Conservation (phyloP, 305 asterid genomes). For the Solanum chacoense region DNA sequence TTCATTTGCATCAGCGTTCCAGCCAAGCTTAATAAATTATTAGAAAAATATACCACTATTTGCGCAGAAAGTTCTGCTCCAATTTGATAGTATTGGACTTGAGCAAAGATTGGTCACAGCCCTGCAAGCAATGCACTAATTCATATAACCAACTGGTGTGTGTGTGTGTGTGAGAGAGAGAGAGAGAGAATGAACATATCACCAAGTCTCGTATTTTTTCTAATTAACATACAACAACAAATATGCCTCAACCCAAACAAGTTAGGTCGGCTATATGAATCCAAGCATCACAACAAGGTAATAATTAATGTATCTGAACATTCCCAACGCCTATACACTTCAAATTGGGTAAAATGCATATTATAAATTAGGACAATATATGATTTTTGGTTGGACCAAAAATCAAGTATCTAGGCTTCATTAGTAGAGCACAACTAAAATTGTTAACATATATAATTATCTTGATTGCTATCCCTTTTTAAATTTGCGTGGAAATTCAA, state of each 20-base stretch:
- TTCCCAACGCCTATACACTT: neutral
- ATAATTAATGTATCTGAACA: neutral
- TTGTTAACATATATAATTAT: neutral
- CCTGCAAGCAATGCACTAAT: slow-evolving; percentile 30
- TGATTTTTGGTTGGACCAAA: neutral
- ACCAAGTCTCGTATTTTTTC: neutral
- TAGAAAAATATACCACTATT: slow-evolving; percentile 37
- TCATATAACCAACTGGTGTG: slow-evolving; percentile 4
- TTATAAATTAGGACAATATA: neutral
- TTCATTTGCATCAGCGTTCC: neutral
- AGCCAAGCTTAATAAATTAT: neutral
- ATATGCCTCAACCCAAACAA: neutral
- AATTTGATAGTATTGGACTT: slow-evolving; percentile 18
- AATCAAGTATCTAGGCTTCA: neutral
- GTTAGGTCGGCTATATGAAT: neutral
- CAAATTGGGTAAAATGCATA: neutral
- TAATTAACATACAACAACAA: neutral
- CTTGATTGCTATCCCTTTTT: neutral
- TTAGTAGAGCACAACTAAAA: neutral
- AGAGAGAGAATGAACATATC: neutral
- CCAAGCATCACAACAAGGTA: neutral
- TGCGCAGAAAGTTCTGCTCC: slow-evolving; percentile 49
- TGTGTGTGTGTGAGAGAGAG: neutral
- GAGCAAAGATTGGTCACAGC: slow-evolving; percentile 22
- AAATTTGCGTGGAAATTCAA: neutral